Evolutionary conservation across 495 filamentous ascomycete species (phyloP).

Genomic region (Aspergillus heteromorphus): DNA sequence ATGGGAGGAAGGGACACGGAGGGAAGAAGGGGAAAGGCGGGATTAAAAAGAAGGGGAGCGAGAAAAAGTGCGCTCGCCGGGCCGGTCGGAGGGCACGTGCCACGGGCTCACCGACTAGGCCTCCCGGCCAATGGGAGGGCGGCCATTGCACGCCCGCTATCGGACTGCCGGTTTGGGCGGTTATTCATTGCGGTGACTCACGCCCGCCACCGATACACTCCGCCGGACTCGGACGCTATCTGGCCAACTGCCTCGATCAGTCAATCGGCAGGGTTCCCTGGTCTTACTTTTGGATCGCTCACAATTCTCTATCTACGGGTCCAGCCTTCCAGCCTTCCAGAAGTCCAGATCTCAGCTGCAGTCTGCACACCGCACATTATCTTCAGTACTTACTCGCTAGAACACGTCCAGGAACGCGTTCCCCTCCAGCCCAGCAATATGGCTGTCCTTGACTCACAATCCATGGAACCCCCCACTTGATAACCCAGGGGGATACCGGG

Average conservation of each 20-base stretch:
- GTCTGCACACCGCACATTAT: no score
- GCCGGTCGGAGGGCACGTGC: conserved; percentile 32
- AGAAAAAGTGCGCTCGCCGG: conserved; percentile 19
- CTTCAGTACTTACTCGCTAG: no score
- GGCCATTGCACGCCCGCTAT: conserved; percentile 14
- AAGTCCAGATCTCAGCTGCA: no score
- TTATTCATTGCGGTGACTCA: background rate
- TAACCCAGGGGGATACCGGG: background rate
- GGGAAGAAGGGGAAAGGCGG: conserved; percentile 12
- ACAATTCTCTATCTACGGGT: background rate
- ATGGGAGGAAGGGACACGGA: conserved; percentile 15
- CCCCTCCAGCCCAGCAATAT: background rate
- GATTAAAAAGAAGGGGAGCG: conserved; percentile 21
- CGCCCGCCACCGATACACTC: background rate
- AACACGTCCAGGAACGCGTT: background rate
- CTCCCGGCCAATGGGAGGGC: conserved; percentile 25
- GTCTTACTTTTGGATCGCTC: no score
- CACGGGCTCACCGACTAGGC: conserved; percentile 22
- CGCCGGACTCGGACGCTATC: no score
- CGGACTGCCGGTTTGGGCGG: conserved; percentile 11
- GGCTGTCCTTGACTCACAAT: background rate
- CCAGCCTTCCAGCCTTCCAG: background rate
- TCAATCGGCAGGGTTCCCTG: no score
- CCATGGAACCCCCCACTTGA: background rate
- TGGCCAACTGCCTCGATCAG: no score